A percentile compares a stretch with the other conserved stretches of the same genome.
Evolutionary conservation across 78 protist species (phyloP).

Genomic region (Salpingoeca rosetta): DNA sequence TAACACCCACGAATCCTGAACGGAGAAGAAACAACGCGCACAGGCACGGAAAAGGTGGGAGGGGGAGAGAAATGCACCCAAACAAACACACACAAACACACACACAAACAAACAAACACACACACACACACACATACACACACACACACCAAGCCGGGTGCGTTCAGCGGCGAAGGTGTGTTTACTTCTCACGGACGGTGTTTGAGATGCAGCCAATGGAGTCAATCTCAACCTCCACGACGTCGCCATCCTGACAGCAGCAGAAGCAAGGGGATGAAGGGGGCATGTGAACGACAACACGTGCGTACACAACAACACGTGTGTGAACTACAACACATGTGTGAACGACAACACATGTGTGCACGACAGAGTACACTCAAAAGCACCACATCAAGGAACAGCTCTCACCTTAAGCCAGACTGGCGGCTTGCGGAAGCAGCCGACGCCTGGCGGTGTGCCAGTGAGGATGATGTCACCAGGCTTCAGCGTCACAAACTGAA

Average conservation of each 20-base stretch:
- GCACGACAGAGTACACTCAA: neutral
- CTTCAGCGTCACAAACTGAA: neutral
- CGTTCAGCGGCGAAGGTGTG: too few relatives aligned
- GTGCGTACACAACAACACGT: neutral
- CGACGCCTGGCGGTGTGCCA: slow-evolving; percentile 30
- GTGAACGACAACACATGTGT: neutral
- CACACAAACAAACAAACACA: too few relatives aligned
- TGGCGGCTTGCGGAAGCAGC: slow-evolving; percentile 27
- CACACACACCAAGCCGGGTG: too few relatives aligned
- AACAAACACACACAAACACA: too few relatives aligned
- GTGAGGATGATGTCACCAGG: slow-evolving; percentile 24
- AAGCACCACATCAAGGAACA: too few relatives aligned
- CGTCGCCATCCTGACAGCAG: neutral
- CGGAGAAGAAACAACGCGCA: too few relatives aligned
- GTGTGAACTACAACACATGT: too few relatives aligned
- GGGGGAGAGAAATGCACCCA: too few relatives aligned
- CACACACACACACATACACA: too few relatives aligned
- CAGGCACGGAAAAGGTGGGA: too few relatives aligned
- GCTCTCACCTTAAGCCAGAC: slow-evolving; percentile 15
- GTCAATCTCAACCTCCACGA: slow-evolving; percentile 6
- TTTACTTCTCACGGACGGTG: neutral
- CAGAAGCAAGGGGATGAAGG: neutral
- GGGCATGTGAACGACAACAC: too few relatives aligned
- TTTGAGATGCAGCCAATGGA: slow-evolving; percentile 3
- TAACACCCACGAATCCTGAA: too few relatives aligned